These are phyloP conservation scores for Diaporthe helianthi DNA, from an alignment of 2,329 filamentous ascomycete species.

Conservation along the genomic window DNA sequence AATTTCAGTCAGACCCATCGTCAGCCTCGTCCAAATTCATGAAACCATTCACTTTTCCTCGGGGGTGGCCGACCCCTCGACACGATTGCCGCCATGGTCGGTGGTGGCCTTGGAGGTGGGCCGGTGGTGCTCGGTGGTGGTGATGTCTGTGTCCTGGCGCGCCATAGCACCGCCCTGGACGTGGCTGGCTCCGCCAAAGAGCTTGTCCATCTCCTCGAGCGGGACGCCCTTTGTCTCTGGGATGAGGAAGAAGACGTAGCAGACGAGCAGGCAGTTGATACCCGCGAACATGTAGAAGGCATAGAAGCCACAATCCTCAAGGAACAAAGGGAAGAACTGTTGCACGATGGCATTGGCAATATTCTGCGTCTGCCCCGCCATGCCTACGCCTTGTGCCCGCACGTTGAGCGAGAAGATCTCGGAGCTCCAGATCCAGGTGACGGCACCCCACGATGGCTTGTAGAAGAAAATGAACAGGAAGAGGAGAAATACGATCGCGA, in stretches of 20 bases:
- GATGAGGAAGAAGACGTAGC: slow-evolving; percentile 45
- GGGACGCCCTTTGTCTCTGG: slow-evolving; percentile 46
- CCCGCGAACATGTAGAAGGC: slow-evolving; percentile 43
- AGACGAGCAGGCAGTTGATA: slow-evolving; percentile 34
- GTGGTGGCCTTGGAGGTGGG: slow-evolving; percentile 6
- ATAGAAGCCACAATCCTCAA: slow-evolving; percentile 56
- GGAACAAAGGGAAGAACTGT: slow-evolving; percentile 72
- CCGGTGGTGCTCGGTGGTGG: slow-evolving; percentile 36
- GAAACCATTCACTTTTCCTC: slow-evolving; percentile 24
- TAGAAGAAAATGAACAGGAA: slow-evolving; percentile 70
- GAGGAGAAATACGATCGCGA: slow-evolving; percentile 68
- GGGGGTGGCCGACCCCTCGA: slow-evolving; percentile 13
- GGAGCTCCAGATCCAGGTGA: slow-evolving; percentile 72
- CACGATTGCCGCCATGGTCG: slow-evolving; percentile 11
- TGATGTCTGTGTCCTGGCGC: slow-evolving; percentile 37
- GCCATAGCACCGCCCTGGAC: slow-evolving; percentile 46
- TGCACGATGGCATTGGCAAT: slow-evolving; percentile 67
- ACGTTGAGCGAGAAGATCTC: slow-evolving; percentile 74
- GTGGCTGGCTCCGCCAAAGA: slow-evolving; percentile 46
- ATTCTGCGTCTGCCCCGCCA: slow-evolving; percentile 65
- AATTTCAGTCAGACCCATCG: neutral
- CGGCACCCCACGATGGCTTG: slow-evolving; percentile 71
- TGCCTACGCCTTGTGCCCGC: slow-evolving; percentile 70
- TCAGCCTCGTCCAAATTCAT: neutral
- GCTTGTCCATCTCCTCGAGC: slow-evolving; percentile 45